Conservation (phyloP, 768 basidiomycete genomes). For the Lactarius sp. region DNA sequence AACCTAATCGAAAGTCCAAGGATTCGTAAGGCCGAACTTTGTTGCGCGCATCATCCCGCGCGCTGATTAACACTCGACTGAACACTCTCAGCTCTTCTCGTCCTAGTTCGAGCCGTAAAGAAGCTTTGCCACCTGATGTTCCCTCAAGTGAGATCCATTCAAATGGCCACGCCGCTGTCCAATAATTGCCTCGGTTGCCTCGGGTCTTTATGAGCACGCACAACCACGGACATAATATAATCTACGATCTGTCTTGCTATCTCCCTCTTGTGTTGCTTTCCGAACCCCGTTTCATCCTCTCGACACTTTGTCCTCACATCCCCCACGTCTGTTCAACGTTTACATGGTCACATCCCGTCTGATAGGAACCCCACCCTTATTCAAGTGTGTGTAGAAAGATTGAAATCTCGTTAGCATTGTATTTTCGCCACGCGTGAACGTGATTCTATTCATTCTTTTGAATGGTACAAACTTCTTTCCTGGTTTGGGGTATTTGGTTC, state of each 20-base stretch:
- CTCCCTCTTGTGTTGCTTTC: constrained; percentile 15
- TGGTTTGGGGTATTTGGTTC: neutral
- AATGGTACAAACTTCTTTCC: neutral
- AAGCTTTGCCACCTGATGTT: constrained; percentile 9
- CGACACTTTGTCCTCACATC: constrained; percentile 12
- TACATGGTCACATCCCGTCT: constrained; percentile 10
- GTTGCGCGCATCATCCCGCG: constrained; percentile 10
- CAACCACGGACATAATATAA: constrained; percentile 15
- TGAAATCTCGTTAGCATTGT: constrained; percentile 17
- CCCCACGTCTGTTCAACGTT: constrained; percentile 11
- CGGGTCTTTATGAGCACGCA: neutral
- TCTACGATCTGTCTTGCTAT: constrained; percentile 19
- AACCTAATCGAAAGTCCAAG: constrained; percentile 33
- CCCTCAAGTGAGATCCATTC: neutral
- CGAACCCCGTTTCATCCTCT: neutral
- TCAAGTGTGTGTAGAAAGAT: constrained; percentile 23
- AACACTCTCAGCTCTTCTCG: constrained; percentile 27
- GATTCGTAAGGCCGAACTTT: constrained; percentile 29
- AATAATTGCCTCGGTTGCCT: constrained; percentile 20
- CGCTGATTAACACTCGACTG: constrained; percentile 14
- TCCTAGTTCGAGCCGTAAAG: constrained; percentile 33
- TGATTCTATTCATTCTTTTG: constrained; percentile 1
- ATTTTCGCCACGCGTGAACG: constrained; percentile 14
- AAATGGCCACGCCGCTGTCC: constrained; percentile 8
- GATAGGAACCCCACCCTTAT: constrained; percentile 11